A percentile compares a stretch with the other conserved stretches of the same genome.
phyloP scores from a whole-genome alignment of 1,139 yeast species.

The Yamadazyma dendronema region DNA sequence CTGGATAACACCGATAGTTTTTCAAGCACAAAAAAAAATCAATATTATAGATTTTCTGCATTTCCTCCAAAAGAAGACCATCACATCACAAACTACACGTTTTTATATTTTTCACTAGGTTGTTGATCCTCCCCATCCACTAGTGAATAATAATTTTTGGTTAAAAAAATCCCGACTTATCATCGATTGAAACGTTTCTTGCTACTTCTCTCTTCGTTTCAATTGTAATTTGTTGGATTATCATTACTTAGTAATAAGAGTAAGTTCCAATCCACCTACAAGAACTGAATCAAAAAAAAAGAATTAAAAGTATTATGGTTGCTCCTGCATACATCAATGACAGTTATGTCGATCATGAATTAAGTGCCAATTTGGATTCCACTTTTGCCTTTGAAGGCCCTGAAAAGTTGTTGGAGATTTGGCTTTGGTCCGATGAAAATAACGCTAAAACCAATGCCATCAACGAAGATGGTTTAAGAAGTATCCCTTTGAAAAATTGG shows the following conservation, averaged over 20 bases:
- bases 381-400: constrained; percentile 96
- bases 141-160: constrained; percentile 26
- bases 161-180: constrained; percentile 15
- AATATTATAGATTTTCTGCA: background rate
- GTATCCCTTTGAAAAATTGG: constrained; percentile 68
- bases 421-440: constrained; percentile 60
- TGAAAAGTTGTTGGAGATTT: constrained; percentile 85
- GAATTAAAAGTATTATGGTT: constrained; percentile 32
- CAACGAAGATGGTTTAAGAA: constrained; percentile 50
- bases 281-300: constrained; percentile 17
- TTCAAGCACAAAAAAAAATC: background rate
- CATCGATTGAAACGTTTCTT: constrained; percentile 44
- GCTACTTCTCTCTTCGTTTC: constrained; percentile 53
- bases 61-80: background rate
- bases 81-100: constrained; percentile 8
- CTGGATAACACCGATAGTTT: constrained; percentile 36
- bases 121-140: constrained; percentile 38
- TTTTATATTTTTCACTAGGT: constrained; percentile 28
- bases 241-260: constrained; percentile 28
- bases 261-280: constrained; percentile 42
- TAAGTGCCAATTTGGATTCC: constrained; percentile 80
- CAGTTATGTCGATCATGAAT: constrained; percentile 69
- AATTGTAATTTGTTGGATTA: constrained; percentile 13
- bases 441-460: constrained; percentile 36
- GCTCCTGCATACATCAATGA: constrained; percentile 46